A percentile compares a stretch with the other conserved stretches of the same genome.
phyloP scores from a whole-genome alignment of 768 basidiomycete genomes.

The Lactarius sp. region DNA sequence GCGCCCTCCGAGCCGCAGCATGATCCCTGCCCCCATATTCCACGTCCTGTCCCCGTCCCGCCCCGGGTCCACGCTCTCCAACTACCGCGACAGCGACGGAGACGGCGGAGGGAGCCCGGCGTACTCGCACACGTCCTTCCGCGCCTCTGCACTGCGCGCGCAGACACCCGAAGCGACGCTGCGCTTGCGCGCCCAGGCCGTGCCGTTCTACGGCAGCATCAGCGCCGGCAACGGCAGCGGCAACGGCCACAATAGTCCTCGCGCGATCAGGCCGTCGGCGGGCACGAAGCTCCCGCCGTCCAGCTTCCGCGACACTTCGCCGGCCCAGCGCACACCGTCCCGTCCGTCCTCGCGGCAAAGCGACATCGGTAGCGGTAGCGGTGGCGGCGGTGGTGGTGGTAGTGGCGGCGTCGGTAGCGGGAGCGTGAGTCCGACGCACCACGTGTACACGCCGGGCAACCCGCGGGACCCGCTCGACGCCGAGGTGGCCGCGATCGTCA shows the following conservation, averaged over 20 bases:
- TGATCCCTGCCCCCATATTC: constrained; percentile 74
- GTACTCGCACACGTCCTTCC: constrained; percentile 36
- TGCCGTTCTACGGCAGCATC: constrained; percentile 46
- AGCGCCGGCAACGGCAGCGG: neutral
- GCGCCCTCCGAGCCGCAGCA: constrained; percentile 77
- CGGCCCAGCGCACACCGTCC: constrained; percentile 42
- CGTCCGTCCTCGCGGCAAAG: constrained; percentile 63
- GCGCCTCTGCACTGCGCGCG: constrained; percentile 42
- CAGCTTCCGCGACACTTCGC: constrained; percentile 56
- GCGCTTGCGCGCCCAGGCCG: constrained; percentile 54
- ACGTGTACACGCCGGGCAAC: constrained; percentile 63
- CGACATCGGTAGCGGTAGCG: constrained; percentile 37
- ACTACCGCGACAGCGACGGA: constrained; percentile 34
- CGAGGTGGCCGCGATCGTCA: constrained; percentile 71
- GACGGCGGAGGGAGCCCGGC: constrained; percentile 14
- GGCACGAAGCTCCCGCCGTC: constrained; percentile 59
- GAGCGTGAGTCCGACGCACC: constrained; percentile 42
- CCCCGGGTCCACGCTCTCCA: constrained; percentile 67
- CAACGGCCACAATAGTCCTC: constrained; percentile 33
- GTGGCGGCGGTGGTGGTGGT: neutral
- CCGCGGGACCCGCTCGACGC: constrained; percentile 74
- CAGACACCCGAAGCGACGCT: constrained; percentile 67
- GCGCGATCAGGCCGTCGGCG: constrained; percentile 37
- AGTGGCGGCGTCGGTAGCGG: neutral
- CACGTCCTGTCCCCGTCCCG: constrained; percentile 66